Evolutionary conservation across 75 land plant genomes (phyloP), one percentile per base, ranked within the genome.

Genomic region (Pinus albicaulis): DNA sequence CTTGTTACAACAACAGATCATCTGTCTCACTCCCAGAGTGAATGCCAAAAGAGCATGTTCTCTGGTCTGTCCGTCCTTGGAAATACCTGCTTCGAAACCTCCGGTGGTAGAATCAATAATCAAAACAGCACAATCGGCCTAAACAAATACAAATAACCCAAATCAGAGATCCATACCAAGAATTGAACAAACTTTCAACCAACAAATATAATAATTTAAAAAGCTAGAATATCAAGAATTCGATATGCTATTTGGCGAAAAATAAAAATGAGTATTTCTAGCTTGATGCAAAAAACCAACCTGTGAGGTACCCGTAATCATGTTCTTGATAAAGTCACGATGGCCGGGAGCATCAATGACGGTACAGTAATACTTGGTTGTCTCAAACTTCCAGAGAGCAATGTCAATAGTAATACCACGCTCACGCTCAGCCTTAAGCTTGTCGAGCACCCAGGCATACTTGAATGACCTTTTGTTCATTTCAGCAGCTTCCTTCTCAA

Each of bases 381-480:
- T 88, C 80, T 88, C 90, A 71, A 85, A 89, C 74, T 89, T 89
- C 91, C 89, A 89, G 76, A 89, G 59, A 52, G 91, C 89, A 82
- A 89, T 89, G 72, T 86, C 91, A 76, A 86, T 89, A 77, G 88
- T 89, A 68, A 89, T 89, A 83, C 90, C 90, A 78, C 90, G 90
- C 73, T 84, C 89, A 70, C 89, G 82, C 80, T 86, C 88, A 57
- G 90, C 90, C 88, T 88, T 88, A 20, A 88, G 85, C 76, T 88
- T 88, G 88, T 88, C 90, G 24, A 88, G 56, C 78, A 88, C 88
- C 88, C 88, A 88, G 55, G 89, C 89, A 77, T 84, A 84, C 80
- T 84, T 89, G 86, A 89, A 89, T 14, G 91, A 89, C 56, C 91
- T 77, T 80, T 89, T 89, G 91, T 89, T 89, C 91, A 89, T 89